phyloP scores from a whole-genome alignment of 306 rosid species.

The Medicago ruthenica region DNA sequence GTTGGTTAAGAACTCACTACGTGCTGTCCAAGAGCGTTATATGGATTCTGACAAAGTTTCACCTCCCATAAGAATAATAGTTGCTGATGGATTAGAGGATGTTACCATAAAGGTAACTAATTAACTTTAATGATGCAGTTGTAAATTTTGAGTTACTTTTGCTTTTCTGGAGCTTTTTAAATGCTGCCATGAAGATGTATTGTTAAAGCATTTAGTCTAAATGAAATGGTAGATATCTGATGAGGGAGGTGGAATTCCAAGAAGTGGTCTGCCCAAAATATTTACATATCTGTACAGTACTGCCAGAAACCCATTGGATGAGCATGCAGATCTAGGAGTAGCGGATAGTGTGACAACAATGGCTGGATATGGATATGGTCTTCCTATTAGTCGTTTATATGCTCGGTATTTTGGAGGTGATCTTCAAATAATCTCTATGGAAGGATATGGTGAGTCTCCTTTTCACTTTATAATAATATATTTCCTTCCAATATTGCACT shows the following conservation, averaged over 20 bases:
- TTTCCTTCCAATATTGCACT: too few species aligned
- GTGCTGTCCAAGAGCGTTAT: conserved; percentile 91
- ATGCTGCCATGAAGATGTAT: not conserved
- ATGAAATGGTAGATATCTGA: conserved; percentile 56
- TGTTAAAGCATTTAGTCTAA: conserved; percentile 26
- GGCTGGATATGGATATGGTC: conserved; percentile 97
- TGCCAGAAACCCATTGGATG: conserved; percentile 83
- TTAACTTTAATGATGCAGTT: conserved; percentile 7
- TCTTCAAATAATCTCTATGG: conserved; percentile 95
- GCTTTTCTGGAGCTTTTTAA: not conserved
- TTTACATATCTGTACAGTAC: conserved; percentile 95
- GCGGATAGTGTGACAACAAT: conserved; percentile 66
- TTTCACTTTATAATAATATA: not conserved
- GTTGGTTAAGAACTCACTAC: conserved; percentile 93
- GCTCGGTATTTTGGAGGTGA: conserved; percentile 96
- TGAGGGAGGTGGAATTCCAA: conserved; percentile 88
- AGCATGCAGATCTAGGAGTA: conserved; percentile 64
- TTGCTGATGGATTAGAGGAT: conserved; percentile 95
- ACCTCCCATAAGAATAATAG: conserved; percentile 79
- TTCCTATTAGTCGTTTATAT: conserved; percentile 84
- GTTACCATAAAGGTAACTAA: conserved; percentile 67
- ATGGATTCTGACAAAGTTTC: conserved; percentile 82
- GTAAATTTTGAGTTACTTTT: not conserved
- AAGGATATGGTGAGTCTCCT: conserved; percentile 80
- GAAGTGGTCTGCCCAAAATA: conserved; percentile 83